A percentile compares a stretch with the other conserved stretches of the same genome.
phyloP scores from a whole-genome alignment of 2,329 filamentous ascomycete genomes.

The Colletotrichum costaricense region DNA sequence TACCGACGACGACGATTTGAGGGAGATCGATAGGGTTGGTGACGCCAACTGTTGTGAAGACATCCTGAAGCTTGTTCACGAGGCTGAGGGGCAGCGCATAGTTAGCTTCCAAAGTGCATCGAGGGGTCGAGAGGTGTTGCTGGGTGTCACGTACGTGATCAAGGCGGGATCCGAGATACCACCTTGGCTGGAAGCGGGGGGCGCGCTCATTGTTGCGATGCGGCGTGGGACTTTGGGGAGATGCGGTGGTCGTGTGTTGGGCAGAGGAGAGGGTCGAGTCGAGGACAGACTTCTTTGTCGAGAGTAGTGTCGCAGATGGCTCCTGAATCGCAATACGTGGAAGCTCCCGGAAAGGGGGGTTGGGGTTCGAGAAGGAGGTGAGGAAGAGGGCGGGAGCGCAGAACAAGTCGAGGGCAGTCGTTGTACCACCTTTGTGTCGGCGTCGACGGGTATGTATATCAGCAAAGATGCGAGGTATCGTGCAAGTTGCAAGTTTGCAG shows the following conservation, averaged over 20 bases:
- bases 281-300: slow-evolving; percentile 22
- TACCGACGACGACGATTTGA: slow-evolving; percentile 97
- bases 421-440: neutral
- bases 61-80: slow-evolving; percentile 99
- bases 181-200: slow-evolving; percentile 46
- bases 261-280: neutral
- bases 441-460: slow-evolving; percentile 18
- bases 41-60: slow-evolving; percentile 97
- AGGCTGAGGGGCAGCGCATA: slow-evolving; percentile 61
- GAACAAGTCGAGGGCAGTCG: slow-evolving; percentile 1
- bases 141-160: slow-evolving; percentile 64
- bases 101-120: slow-evolving; percentile 36
- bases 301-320: slow-evolving; percentile 34
- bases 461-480: neutral
- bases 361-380: slow-evolving; percentile 10
- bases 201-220: slow-evolving; percentile 32
- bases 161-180: slow-evolving; percentile 75
- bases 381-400: slow-evolving; percentile 7
- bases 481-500: slow-evolving; percentile 10
- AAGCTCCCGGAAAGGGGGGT: slow-evolving; percentile 24
- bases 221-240: slow-evolving; percentile 12
- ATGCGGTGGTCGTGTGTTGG: neutral
- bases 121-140: neutral
- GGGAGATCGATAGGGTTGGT: slow-evolving; percentile 99
- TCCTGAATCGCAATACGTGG: slow-evolving; percentile 33